Percentiles rank a stretch among this genome's conserved stretches.
phyloP scores from a whole-genome alignment of 2,329 filamentous ascomycete species.

The Aspergillus sp. region DNA sequence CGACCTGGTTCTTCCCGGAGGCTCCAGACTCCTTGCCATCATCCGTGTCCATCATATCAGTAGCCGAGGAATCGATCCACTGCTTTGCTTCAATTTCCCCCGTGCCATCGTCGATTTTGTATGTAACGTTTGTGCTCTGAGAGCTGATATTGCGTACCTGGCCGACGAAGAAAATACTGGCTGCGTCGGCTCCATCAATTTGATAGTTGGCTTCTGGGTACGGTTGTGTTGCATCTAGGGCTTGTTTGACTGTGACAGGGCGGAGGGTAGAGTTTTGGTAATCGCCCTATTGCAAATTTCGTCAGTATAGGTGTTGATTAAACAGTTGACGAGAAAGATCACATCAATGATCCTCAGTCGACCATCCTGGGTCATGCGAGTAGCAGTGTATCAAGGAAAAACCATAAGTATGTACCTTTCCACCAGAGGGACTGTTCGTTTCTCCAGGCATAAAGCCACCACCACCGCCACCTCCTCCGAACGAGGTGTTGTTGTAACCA shows the following conservation, averaged over 20 bases:
- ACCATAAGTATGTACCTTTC: constrained; percentile 29
- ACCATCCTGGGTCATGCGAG: no score
- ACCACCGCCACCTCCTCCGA: constrained; percentile 51
- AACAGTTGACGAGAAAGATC: neutral
- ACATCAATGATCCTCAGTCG: neutral
- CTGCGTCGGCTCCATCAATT: constrained; percentile 71
- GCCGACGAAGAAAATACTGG: constrained; percentile 78
- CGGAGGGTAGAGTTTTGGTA: constrained; percentile 76
- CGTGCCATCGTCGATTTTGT: constrained; percentile 92
- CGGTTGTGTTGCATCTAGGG: constrained; percentile 74
- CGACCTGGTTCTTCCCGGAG: constrained; percentile 52
- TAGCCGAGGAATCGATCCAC: constrained; percentile 41
- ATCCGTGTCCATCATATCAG: constrained; percentile 43
- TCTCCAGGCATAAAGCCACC: constrained; percentile 57
- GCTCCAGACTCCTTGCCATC: constrained; percentile 35
- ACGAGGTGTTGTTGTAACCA: constrained; percentile 51
- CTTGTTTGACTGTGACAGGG: constrained; percentile 92
- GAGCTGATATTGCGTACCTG: constrained; percentile 82
- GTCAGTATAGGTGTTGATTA: constrained; percentile 5
- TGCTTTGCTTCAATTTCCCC: constrained; percentile 72
- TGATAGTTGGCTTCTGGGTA: constrained; percentile 73
- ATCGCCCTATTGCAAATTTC: constrained; percentile 37
- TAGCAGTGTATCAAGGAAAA: neutral
- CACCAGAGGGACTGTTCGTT: constrained; percentile 43
- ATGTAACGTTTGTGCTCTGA: constrained; percentile 88